Evolutionary conservation across 2,329 filamentous ascomycete species (phyloP).

Genomic region (Xylaria multiplex): DNA sequence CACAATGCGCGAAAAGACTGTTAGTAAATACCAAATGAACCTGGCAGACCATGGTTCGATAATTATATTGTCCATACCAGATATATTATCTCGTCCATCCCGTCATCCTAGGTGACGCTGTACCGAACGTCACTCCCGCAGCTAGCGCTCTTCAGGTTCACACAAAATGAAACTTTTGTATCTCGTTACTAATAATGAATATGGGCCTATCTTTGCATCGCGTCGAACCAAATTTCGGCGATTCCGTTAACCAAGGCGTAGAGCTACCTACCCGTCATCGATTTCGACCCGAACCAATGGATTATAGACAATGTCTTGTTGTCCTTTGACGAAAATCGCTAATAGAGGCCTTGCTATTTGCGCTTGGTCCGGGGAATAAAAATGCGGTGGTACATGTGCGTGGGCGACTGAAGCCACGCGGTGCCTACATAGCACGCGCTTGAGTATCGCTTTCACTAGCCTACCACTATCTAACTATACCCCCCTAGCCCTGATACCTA

Average conservation of each 20-base stretch:
- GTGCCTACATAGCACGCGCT: background rate
- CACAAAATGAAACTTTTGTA: constrained; percentile 6
- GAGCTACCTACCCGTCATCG: background rate
- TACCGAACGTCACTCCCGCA: background rate
- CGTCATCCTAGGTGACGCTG: background rate
- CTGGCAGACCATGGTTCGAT: too few relatives aligned
- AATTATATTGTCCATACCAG: background rate
- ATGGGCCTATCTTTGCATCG: background rate
- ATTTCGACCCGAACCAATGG: background rate
- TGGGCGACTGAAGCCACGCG: background rate
- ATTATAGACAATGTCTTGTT: background rate
- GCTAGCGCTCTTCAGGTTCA: background rate
- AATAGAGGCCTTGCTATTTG: background rate
- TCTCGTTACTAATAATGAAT: background rate
- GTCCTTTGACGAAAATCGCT: background rate
- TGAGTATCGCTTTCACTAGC: background rate
- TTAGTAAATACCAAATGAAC: background rate
- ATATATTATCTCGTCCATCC: background rate
- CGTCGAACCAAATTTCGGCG: constrained; percentile 19
- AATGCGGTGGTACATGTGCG: background rate
- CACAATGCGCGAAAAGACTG: background rate
- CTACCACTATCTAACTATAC: background rate
- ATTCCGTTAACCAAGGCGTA: background rate
- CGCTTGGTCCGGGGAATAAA: background rate
- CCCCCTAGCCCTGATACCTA: background rate